Conservation (phyloP, 1,139 yeast species). For the Debaryomyces subglobosus region DNA sequence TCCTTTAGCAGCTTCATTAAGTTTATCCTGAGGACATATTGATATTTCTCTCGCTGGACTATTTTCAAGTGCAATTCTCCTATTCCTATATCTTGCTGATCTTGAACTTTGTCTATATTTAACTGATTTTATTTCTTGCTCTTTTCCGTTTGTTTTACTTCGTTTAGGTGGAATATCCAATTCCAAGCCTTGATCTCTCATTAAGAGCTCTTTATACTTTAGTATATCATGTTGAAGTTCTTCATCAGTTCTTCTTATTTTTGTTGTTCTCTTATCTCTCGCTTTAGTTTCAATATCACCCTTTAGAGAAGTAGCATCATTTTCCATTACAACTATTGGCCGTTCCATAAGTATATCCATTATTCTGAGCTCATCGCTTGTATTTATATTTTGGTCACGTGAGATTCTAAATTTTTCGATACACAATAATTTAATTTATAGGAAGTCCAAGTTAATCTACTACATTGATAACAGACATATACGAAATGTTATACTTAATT, state of each 20-base stretch:
- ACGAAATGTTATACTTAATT: conserved; percentile 79
- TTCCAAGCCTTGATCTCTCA: conserved; percentile 21
- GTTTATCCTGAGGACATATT: neutral
- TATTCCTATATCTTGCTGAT: neutral
- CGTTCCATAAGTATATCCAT: neutral
- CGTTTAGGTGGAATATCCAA: conserved; percentile 33
- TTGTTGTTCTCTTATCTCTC: conserved; percentile 8
- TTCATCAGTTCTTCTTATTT: conserved; percentile 14
- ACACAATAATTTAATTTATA: neutral
- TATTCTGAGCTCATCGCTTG: neutral
- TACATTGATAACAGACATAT: neutral
- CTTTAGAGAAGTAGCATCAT: neutral
- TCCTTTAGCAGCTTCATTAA: neutral
- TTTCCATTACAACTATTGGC: neutral
- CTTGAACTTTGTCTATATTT: neutral
- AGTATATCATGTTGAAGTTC: conserved; percentile 23
- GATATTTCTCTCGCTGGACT: neutral
- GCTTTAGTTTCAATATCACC: neutral
- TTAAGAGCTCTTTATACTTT: conserved; percentile 23
- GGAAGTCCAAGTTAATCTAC: neutral
- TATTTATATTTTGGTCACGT: neutral
- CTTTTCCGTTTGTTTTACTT: conserved; percentile 9
- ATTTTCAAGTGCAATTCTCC: neutral
- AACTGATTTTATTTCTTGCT: neutral
- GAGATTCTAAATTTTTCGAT: neutral